These are phyloP conservation scores for Nothomitra cinnamomea DNA, from an alignment of 2,329 filamentous ascomycete species.

Conservation along the genomic window DNA sequence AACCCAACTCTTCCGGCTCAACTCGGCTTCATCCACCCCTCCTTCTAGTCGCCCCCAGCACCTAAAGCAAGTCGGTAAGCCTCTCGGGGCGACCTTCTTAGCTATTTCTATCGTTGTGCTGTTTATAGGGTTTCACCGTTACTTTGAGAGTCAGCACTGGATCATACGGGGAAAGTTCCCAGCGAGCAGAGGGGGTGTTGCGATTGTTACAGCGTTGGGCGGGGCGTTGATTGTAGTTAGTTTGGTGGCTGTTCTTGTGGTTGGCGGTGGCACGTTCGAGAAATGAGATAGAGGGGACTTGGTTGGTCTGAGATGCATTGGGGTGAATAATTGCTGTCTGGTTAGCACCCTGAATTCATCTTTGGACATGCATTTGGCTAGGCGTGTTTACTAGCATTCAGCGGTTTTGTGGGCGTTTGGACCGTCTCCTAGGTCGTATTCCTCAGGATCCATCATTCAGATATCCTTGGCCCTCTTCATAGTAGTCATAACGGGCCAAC, in stretches of 20 bases:
- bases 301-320: background rate
- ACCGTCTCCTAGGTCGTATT: too few relatives aligned
- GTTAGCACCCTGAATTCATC: too few relatives aligned
- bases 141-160: conserved; percentile 64
- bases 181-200: conserved; percentile 56
- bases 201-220: conserved; percentile 50
- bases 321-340: background rate
- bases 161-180: conserved; percentile 67
- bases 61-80: conserved; percentile 50
- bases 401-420: too few relatives aligned
- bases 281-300: conserved; percentile 8
- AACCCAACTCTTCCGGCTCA: conserved; percentile 71
- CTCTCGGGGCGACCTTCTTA: conserved; percentile 60
- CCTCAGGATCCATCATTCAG: too few relatives aligned
- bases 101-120: conserved; percentile 59
- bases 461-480: too few relatives aligned
- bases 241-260: conserved; percentile 39
- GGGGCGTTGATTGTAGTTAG: conserved; percentile 39
- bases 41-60: conserved; percentile 13
- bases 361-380: too few relatives aligned
- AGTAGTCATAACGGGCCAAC: too few relatives aligned
- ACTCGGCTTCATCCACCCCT: conserved; percentile 30
- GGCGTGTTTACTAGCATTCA: too few relatives aligned
- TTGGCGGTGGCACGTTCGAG: conserved; percentile 32
- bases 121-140: conserved; percentile 60